Conservation (phyloP, 352 stramenopile species). For the Pythium brachiatum region DNA sequence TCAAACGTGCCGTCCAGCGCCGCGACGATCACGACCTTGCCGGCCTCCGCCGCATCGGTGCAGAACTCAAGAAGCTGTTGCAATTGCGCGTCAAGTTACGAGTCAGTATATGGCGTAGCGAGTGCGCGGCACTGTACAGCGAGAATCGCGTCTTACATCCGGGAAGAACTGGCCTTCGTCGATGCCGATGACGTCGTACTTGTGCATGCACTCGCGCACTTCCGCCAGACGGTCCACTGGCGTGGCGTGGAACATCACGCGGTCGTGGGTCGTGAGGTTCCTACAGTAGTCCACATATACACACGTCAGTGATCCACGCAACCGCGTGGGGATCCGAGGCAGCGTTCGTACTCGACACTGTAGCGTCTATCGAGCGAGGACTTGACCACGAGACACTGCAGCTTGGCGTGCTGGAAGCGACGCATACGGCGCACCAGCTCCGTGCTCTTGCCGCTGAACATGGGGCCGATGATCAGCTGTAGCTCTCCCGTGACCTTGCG, state of each 20-base stretch:
- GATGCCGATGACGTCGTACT: constrained; percentile 85
- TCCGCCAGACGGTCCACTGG: constrained; percentile 56
- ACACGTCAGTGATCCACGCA: neutral
- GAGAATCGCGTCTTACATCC: constrained; percentile 53
- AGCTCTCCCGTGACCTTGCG: constrained; percentile 50
- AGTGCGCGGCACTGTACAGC: constrained; percentile 10
- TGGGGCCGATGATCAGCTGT: constrained; percentile 83
- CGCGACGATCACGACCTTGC: constrained; percentile 80
- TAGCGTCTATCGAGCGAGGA: constrained; percentile 80
- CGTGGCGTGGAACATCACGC: constrained; percentile 63
- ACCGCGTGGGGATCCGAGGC: no score
- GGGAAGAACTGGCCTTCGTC: constrained; percentile 88
- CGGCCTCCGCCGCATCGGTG: constrained; percentile 58
- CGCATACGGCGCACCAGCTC: constrained; percentile 83
- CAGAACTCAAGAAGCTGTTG: constrained; percentile 71
- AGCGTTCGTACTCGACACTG: constrained; percentile 62
- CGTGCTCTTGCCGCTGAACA: constrained; percentile 89
- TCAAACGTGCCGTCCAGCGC: constrained; percentile 77
- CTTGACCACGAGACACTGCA: constrained; percentile 80
- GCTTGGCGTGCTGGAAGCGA: constrained; percentile 75
- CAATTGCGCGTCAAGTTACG: neutral
- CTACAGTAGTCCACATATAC: constrained; percentile 24
- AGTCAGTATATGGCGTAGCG: no score
- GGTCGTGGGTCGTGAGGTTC: constrained; percentile 77
- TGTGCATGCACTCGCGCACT: constrained; percentile 48